phyloP scores from a whole-genome alignment of 169 alveolate genomes.

The Eimeria nieschulzi region DNA sequence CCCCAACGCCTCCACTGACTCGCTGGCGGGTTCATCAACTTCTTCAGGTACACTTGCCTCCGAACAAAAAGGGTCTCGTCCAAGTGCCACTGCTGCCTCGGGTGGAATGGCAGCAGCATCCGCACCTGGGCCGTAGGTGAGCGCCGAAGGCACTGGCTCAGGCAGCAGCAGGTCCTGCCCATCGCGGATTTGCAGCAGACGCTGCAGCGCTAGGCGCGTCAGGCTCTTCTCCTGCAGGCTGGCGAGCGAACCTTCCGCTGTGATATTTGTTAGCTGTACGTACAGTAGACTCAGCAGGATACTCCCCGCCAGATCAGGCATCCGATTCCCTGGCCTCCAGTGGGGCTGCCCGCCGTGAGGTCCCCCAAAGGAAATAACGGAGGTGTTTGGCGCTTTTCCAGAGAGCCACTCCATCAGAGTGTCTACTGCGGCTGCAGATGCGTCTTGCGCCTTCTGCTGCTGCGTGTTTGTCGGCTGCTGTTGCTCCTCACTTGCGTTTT shows the following conservation, averaged over 20 bases:
- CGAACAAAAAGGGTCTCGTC: neutral
- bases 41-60: neutral
- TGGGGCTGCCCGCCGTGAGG: neutral
- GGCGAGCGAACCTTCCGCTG: slow-evolving; percentile 8
- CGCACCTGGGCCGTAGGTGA: neutral
- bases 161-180: slow-evolving; percentile 43
- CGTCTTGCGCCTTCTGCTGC: slow-evolving; percentile 9
- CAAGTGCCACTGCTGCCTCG: neutral
- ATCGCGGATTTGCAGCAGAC: slow-evolving; percentile 29
- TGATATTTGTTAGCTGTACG: neutral
- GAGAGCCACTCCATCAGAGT: neutral
- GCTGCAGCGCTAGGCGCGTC: slow-evolving; percentile 34
- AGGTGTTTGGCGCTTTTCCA: neutral
- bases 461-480: neutral
- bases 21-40: neutral
- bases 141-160: neutral
- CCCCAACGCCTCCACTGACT: neutral
- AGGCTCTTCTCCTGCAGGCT: slow-evolving; percentile 6
- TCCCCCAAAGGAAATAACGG: slow-evolving; percentile 1
- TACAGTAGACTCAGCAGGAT: slow-evolving; percentile 19
- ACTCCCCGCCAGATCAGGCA: neutral
- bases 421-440: slow-evolving; percentile 1
- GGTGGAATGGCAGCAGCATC: neutral
- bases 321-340: neutral
- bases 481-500: neutral